Percentiles rank a stretch among this genome's conserved stretches.
phyloP scores from a whole-genome alignment of 495 filamentous ascomycete species.

The Letharia lupina region DNA sequence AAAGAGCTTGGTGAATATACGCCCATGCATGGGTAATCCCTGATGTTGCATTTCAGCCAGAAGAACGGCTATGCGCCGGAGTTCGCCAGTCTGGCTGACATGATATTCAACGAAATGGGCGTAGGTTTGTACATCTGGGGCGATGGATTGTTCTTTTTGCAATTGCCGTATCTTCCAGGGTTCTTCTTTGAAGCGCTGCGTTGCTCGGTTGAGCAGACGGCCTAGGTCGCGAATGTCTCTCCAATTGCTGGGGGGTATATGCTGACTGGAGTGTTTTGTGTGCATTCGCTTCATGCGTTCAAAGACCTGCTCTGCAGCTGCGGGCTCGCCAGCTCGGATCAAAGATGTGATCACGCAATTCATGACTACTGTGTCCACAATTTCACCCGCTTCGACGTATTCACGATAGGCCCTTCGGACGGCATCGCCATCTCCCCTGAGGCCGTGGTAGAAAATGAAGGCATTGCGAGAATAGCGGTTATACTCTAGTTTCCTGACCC shows the following conservation, averaged over 20 bases:
- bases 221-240: constrained; percentile 41
- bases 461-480: constrained; percentile 70
- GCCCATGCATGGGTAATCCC: constrained; percentile 48
- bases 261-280: constrained; percentile 31
- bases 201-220: constrained; percentile 37
- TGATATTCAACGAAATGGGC: constrained; percentile 49
- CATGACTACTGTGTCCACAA: constrained; percentile 79
- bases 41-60: constrained; percentile 58
- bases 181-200: constrained; percentile 47
- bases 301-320: constrained; percentile 69
- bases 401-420: constrained; percentile 64
- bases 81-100: constrained; percentile 45
- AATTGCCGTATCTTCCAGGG: constrained; percentile 38
- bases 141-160: constrained; percentile 46
- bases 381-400: constrained; percentile 70
- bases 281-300: constrained; percentile 63
- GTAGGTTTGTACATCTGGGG: constrained; percentile 58
- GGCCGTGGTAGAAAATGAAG: constrained; percentile 74
- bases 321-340: constrained; percentile 59
- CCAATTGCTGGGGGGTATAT: constrained; percentile 47
- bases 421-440: constrained; percentile 56
- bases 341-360: constrained; percentile 79
- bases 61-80: constrained; percentile 46
- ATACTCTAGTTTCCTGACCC: constrained; percentile 50
- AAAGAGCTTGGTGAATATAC: constrained; percentile 57